Evolutionary conservation across 495 filamentous ascomycete genomes (phyloP).

Genomic region (Lasiosphaeris hirsuta): DNA sequence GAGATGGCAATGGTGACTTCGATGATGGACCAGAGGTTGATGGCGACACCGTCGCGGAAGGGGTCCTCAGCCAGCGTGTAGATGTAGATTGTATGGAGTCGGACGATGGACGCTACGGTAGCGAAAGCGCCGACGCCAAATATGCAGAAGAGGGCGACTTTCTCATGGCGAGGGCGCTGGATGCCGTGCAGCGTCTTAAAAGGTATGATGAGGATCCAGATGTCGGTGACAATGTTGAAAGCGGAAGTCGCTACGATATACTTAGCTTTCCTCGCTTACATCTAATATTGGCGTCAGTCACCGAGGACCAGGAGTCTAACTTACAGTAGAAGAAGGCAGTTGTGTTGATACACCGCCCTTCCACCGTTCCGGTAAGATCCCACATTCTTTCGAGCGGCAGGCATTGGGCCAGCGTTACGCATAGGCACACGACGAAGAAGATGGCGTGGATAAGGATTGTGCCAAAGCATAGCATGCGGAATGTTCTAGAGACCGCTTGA

Average conservation of each 20-base stretch:
- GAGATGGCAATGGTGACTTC: slow-evolving; percentile 52
- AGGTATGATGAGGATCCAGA: slow-evolving; percentile 50
- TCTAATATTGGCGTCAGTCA: not conserved
- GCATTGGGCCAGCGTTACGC: slow-evolving; percentile 41
- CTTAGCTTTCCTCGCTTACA: not conserved
- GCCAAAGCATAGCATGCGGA: slow-evolving; percentile 26
- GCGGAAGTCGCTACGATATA: slow-evolving; percentile 38
- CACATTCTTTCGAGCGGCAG: slow-evolving; percentile 44
- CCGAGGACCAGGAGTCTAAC: slow-evolving; percentile 2
- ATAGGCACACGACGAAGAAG: slow-evolving; percentile 37
- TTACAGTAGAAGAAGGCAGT: slow-evolving; percentile 50
- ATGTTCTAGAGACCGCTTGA: slow-evolving; percentile 26
- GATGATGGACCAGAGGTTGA: slow-evolving; percentile 45
- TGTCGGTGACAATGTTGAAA: slow-evolving; percentile 50
- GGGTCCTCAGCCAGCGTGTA: slow-evolving; percentile 34
- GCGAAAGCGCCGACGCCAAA: slow-evolving; percentile 49
- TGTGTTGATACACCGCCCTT: slow-evolving; percentile 44
- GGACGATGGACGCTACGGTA: slow-evolving; percentile 40
- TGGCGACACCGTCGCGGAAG: slow-evolving; percentile 29
- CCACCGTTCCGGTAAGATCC: slow-evolving; percentile 35
- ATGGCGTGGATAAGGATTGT: slow-evolving; percentile 36
- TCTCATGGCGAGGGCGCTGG: slow-evolving; percentile 41
- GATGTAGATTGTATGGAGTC: slow-evolving; percentile 39
- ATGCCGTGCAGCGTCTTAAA: slow-evolving; percentile 43
- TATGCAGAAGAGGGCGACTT: slow-evolving; percentile 45